Base-by-base conservation (phyloP, 768 basidiomycete genomes). In the Lentinula raphanica region DNA sequence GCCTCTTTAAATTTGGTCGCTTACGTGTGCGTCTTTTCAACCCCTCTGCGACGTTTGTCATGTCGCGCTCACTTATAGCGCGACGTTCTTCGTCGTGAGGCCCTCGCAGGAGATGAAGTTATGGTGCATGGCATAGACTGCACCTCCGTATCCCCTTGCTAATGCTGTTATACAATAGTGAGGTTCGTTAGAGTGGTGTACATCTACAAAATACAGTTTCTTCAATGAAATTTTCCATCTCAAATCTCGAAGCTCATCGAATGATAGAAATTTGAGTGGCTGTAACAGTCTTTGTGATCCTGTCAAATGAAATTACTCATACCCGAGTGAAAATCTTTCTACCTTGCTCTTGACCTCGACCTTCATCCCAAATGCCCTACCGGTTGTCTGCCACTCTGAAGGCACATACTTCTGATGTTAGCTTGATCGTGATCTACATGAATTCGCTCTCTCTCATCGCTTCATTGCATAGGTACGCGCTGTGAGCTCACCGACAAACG, bases 71-170 rank as follows among this genome's bases (percentile, higher is more conserved):
- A 62, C 63, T 60, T 63, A 51, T 72, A 71, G 71, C 74, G 72
- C 79, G 75, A 73, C 69, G 77, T 70, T 62, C 62, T 48, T 63
- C 59, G 65, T 70, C 67, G 67, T 70, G 79, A 75, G 88, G 87
- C 65, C 79, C 86, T 89, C 88, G 87, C 88, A 89, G 88, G 86
- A 90, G 87, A 90, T 88, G 84, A 85, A 90, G 67, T 87, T 86
- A 84, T 83, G 86, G 88, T 80, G 88, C 88, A 87, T 68, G 85
- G 88, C 88, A 89, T 90, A 88, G 81, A 79, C 75, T 85, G 82
- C 80, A 84, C 88, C 87, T 85, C 87, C 84, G 88, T 91, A 91
- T 91, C 88, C 87, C 85, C 88, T 85, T 80, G 69, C 75, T 72
- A 77, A 78, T 78, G 73, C 70, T 58, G 69, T 25, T 32, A 63